Base-by-base conservation (phyloP, 2,329 filamentous ascomycete genomes). In the Macroventuria anomochaeta region DNA sequence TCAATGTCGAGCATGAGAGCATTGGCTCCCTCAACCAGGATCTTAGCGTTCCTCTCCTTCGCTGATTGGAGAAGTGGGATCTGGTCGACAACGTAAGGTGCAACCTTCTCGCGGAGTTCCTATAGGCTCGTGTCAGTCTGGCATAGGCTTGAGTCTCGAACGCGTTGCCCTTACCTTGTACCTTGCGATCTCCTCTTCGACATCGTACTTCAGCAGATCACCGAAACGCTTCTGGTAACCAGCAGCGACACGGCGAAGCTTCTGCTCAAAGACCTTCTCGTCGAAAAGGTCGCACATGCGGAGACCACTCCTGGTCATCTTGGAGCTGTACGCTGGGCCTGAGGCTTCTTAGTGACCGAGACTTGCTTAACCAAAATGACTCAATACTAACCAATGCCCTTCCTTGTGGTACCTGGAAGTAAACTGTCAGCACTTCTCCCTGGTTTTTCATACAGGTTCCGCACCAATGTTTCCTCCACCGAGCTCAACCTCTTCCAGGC, bases 141-240 rank as follows among this genome's bases (percentile, higher is more conserved):
- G 6, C 4, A 7, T 3, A 34, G 17, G 59, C n/a, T 57, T 10
- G 7, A 57, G 17, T 7, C 7, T 12, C 20, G 20, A 8, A 29
- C 12, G 12, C 7, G 11, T 5, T 7, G 17, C 18, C 36, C 66
- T 28, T 70, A 81, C 80, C 68, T 84, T 80, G 75, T 87, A 90
- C 33, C 79, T 77, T 15, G 71, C 72, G 59, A 92, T 82, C 76
- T 92, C 89, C 28, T 86, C 85, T 62, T 92, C 87, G 6, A 87
- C 81, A 57, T 91, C 85, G 67, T 88, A 87, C 70, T 85, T 70
- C 48, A 88, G 75, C 21, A 89, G 74, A 61, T 88, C 83, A 7
- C 88, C 88, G 64, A 85, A 91, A 44, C 87, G 80, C 76, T 88
- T 86, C 77, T 85, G 81, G 75, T 83, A 89, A n/a, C 83, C 85